Base-by-base conservation (phyloP, 441 rosid species). In the Flueggea neowawraea region DNA sequence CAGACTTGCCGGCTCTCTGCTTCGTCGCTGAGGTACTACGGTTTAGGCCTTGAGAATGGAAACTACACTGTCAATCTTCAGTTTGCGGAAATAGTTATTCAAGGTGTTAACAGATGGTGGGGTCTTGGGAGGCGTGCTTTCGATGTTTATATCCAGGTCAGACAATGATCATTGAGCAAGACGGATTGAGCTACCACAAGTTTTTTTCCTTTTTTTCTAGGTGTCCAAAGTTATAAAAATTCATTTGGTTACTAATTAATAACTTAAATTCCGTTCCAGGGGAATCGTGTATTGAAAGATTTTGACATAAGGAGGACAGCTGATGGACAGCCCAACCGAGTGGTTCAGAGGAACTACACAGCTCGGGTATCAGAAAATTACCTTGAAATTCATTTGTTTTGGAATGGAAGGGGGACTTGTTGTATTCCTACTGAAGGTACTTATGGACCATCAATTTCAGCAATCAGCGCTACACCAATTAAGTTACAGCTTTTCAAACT, bases 321-420 rank as follows among this genome's bases (percentile, higher is more conserved):
- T 10, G 78, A 69, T 0, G 64, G 75, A 12, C 17, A 58, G 60
- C 64, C 80, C 22, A 54, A 49, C 1, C 33, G 36, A 64, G 77
- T 82, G 32, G 65, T 77, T 11, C 16, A 0, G 12, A 72, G 3
- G 62, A 14, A 48, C 16, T 80, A 69, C 69, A 80, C 12, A 15
- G 80, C 77, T 62, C 58, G 11, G 33, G 88, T 86, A 69, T 58
- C 86, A 6, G 81, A 86, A 58, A 88, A 88, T 60, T 71, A 76
- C 75, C 66, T 88, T 9, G 90, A 83, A 55, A 76, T 88, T 59
- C 91, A 88, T 68, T 67, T 88, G 13, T 76, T 86, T 69, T 78
- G 91, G 91, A 83, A 84, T 45, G 89, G 91, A 22, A 88, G 84
- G 71, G 95, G 91, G 63, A 84, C 89, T 12, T 83, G 91, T 11